phyloP scores from a whole-genome alignment of 129 eudicot genomes.

The Saussurea involucrata region DNA sequence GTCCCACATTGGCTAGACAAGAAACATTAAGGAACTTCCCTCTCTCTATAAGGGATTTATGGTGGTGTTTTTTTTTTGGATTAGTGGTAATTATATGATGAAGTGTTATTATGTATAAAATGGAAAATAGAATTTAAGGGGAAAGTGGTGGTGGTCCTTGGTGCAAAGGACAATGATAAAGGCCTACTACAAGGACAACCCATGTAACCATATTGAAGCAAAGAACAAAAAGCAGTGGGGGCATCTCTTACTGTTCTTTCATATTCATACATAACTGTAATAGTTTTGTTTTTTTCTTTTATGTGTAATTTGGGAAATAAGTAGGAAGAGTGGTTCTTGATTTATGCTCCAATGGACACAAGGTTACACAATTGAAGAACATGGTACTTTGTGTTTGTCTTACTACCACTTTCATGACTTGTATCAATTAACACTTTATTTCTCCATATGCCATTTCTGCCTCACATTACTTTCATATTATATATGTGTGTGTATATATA shows the following conservation, averaged over 20 bases:
- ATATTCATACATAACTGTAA: conserved; percentile 25
- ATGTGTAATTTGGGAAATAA: conserved; percentile 3
- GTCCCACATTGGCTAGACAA: background rate
- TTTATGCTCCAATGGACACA: conserved; percentile 13
- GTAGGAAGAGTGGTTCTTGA: conserved; percentile 26
- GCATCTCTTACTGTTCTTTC: conserved; percentile 28
- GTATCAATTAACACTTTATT: conserved; percentile 3
- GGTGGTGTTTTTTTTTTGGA: background rate
- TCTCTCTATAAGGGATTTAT: background rate
- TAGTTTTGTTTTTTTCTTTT: background rate
- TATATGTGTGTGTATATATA: background rate
- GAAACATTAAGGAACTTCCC: background rate
- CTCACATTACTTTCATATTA: background rate
- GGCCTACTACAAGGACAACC: conserved; percentile 33
- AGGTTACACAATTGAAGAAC: conserved; percentile 21
- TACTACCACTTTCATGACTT: conserved; percentile 11
- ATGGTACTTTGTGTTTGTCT: conserved; percentile 26
- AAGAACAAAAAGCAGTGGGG: conserved; percentile 38
- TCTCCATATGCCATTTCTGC: conserved; percentile 3
- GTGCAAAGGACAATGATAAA: conserved; percentile 26
- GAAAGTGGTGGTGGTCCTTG: conserved; percentile 29
- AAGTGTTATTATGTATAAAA: background rate
- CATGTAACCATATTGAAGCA: conserved; percentile 33
- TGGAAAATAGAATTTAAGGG: background rate
- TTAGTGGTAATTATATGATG: background rate